phyloP scores from a whole-genome alignment of 768 basidiomycete species.

The Boletus rufocinnamomeus region DNA sequence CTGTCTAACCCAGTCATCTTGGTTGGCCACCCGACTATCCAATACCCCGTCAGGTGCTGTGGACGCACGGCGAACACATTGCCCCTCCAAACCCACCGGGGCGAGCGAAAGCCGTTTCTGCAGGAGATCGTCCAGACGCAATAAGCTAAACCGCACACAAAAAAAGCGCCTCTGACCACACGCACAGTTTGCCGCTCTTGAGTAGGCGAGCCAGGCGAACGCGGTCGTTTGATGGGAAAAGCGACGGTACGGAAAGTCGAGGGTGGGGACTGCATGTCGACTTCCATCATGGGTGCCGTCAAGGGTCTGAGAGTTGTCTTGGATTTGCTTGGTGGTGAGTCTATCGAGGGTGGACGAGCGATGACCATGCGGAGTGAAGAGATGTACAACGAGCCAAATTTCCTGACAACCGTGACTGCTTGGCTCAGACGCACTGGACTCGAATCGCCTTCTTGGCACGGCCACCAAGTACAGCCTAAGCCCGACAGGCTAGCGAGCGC shows the following conservation, averaged over 20 bases:
- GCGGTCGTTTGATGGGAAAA: slow-evolving; percentile 52
- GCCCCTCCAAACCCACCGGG: slow-evolving; percentile 28
- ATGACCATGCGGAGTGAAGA: neutral
- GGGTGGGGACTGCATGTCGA: slow-evolving; percentile 52
- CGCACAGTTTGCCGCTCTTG: slow-evolving; percentile 59
- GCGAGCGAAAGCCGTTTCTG: slow-evolving; percentile 64
- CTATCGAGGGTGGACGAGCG: neutral
- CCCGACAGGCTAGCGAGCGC: neutral
- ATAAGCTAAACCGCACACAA: neutral
- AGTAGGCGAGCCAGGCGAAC: slow-evolving; percentile 54
- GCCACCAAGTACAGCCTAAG: slow-evolving; percentile 7
- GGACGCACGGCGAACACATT: slow-evolving; percentile 34
- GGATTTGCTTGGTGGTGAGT: neutral
- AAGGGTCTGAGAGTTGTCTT: neutral
- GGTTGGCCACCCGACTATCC: slow-evolving; percentile 39
- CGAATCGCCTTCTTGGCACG: slow-evolving; percentile 4
- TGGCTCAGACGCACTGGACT: neutral
- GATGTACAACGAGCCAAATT: slow-evolving; percentile 4
- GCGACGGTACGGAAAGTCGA: slow-evolving; percentile 40
- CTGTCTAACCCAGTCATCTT: slow-evolving; percentile 78
- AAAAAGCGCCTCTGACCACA: neutral
- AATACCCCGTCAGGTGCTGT: slow-evolving; percentile 19
- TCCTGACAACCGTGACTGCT: neutral
- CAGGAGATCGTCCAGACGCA: neutral
- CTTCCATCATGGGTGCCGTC: slow-evolving; percentile 46